phyloP scores from a whole-genome alignment of 2,329 filamentous ascomycete species.

The Dactylellina drechsleri region DNA sequence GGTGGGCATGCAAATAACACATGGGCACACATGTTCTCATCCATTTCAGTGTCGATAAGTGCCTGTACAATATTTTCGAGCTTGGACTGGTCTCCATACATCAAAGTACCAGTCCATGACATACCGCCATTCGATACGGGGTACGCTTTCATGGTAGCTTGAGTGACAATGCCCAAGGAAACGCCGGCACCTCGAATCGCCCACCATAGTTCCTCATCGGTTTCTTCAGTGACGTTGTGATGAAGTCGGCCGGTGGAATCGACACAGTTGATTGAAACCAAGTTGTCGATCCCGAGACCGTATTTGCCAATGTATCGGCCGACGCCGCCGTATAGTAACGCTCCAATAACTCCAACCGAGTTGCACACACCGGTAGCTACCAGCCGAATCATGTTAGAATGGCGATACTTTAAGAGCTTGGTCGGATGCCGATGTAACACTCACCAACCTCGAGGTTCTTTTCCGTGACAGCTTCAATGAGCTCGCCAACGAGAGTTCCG shows the following conservation, averaged over 20 bases:
- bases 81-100: conserved; percentile 58
- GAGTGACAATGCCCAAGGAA: conserved; percentile 64
- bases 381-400: neutral
- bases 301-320: conserved; percentile 55
- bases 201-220: conserved; percentile 62
- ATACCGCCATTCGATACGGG: conserved; percentile 54
- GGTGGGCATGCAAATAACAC: conserved; percentile 57
- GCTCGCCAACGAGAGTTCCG: conserved; percentile 42
- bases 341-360: conserved; percentile 35
- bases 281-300: conserved; percentile 61
- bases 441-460: conserved; percentile 37
- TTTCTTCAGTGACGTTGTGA: conserved; percentile 57
- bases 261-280: conserved; percentile 63
- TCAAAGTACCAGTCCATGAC: conserved; percentile 58
- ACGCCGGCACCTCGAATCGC: conserved; percentile 62
- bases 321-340: conserved; percentile 44
- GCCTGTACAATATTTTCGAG: conserved; percentile 57
- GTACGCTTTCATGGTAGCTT: conserved; percentile 62
- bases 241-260: conserved; percentile 62
- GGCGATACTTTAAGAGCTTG: neutral
- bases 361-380: conserved; percentile 47
- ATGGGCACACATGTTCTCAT: conserved; percentile 57
- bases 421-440: conserved; percentile 2
- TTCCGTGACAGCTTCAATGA: conserved; percentile 28
- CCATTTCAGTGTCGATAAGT: conserved; percentile 54